Evolutionary conservation across 2,329 filamentous ascomycete species (phyloP), one percentile per base, ranked within the genome.

Genomic region (Penicillium sp.): DNA sequence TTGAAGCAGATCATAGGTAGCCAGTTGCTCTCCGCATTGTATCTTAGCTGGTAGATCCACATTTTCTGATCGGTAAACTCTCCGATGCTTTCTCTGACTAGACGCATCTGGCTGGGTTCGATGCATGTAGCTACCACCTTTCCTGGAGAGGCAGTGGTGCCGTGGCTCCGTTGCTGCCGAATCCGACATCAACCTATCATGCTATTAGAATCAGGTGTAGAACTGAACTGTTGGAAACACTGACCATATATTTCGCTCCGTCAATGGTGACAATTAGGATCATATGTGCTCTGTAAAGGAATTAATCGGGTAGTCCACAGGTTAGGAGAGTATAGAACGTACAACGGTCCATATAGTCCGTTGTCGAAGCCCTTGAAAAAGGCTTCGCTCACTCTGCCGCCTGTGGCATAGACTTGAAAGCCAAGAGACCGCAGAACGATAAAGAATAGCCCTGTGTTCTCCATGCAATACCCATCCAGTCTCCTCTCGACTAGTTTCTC

Each of bases 11-110:
- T 87, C 39, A 74, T 77, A 1, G 77, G 70, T 18, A 75, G 70
- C 80, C 84, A 89, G 1, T 72, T 69, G 38, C 66, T 69, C 0
- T 74, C 67, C 0, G 60, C 35, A 4, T 67, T 64, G 50, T 78
- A 74, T 23, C 78, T 74, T 53, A 79, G 78, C 63, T 85, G 76
- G 59, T 83, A 85, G 46, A 85, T 74, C 83, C 82, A 86, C 46
- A 78, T 64, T 48, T 75, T 76, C 27, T 73, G 70, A 37, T 72
- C 69, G 24, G 73, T 68, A 41, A 66, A 62, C 3, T 77, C 71
- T 31, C 79, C 37, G 9, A 70, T 75, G 42, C 69, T 71, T 38
- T 75, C 73, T 29, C 71, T 68, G 20, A 77, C 62, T 5, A 84
- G 68, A 0, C 80, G 78, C 49, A 81, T 72, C 51, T 81, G 69